Evolutionary conservation across 1,139 yeast genomes (phyloP), one percentile per base, ranked within the genome.

Genomic region (Scheffersomyces cryptocercus): DNA sequence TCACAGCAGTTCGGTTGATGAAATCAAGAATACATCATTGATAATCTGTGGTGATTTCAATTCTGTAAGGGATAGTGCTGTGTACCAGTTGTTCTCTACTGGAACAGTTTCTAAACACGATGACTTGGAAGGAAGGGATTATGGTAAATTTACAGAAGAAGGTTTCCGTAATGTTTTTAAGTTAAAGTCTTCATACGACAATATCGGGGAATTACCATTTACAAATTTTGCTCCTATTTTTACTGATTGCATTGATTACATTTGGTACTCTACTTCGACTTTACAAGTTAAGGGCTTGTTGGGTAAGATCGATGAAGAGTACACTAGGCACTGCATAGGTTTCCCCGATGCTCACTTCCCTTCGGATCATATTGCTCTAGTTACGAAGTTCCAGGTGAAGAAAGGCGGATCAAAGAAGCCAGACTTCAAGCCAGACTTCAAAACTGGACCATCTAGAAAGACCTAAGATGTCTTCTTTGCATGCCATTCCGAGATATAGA

Each of bases 21-120:
- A 82, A 39, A 64, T 81, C 46, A 84, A 82, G 65, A 83, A 81
- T 57, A 69, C 85, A 30, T 90, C 97, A 15, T 66, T 90, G 50
- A 68, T 93, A 31, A 81, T 95, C 37, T 89, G 97, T 68, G 99
- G 99, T 61, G 99, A 95, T 71, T 91, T 90, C 72, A 95, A 95
- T 68, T 91, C 98, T 2, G 84, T 86, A 41, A 72, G 77, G 29
- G 84, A 86, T 57, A 85, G 95, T 52, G 99, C 99, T 2, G 99
- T 93, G 20, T 91, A 89, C 64, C 95, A 90, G 66, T 74, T 93
- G 51, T 81, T 93, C 60, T 81, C 95, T 29, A 83, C 86, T 28
- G 97, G 98, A 34, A 64, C 76, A 26, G 87, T 85, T 24, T 75
- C 82, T 42, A 77, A 81, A 44, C 98, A 93, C 62, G 74, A 69